Base-by-base conservation (phyloP, 257 asterid species). In the Striga asiatica region DNA sequence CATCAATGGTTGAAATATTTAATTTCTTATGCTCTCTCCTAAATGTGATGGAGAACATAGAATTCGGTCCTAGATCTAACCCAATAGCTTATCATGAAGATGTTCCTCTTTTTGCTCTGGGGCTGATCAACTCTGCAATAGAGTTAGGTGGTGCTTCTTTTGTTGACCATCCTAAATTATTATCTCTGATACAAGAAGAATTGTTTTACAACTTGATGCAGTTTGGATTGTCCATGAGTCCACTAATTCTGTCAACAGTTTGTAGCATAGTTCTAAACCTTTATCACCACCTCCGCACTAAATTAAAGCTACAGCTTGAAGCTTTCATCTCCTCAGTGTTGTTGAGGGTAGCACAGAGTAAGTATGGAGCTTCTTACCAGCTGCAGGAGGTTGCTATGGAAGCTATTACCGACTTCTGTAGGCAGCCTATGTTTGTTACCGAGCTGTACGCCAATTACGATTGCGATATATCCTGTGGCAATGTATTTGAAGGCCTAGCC, bases 361-460 rank as follows among this genome's bases (percentile, higher is more conserved):
- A 80, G 71, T 76, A 78, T 66, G 94, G 95, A 35, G 82, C 88
- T 66, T 88, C 97, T 20, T 92, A 84, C 81, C 96, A 86, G 65
- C 94, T 67, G 74, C 93, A 86, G 73, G 98, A 89, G 74, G 98
- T 86, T 76, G 95, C 98, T 48, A 78, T 89, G 94, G 98, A 89
- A 68, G 88, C 92, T 58, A 82, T 89, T 61, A 84, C 86, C 56
- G 98, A 89, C 74, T 76, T 89, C 66, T 89, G 98, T 74, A 81
- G 98, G 77, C 98, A 86, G 78, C 81, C 84, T 54, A 77, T 69
- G 77, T 89, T 86, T 64, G 73, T 74, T 50, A 42, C 84, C 32
- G 98, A 89, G 81, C 61, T 86, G 77, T 89, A 78, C 66, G 98
- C 88, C 65, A 86, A 89, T 72, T 89, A 77, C 60, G 98, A 89